Evolutionary conservation across 441 rosid genomes (phyloP).

Genomic region (Populus trichocarpa): DNA sequence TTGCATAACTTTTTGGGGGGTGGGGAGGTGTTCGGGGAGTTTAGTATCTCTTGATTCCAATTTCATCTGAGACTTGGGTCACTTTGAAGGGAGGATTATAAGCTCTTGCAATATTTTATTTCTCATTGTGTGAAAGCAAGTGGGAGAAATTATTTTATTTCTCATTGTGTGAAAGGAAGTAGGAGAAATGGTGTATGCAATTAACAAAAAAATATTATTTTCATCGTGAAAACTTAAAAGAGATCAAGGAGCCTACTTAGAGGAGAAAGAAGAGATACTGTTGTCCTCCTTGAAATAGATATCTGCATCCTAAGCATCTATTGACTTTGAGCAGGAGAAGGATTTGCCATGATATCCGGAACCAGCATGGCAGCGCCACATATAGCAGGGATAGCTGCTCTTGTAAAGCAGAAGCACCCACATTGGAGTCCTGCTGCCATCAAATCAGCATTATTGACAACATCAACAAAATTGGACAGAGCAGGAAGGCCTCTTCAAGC

Average conservation of each 20-base stretch:
- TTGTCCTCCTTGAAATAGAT: not conserved
- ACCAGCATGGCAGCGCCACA: slow-evolving; percentile 99
- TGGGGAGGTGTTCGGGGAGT: not conserved
- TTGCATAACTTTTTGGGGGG: not conserved
- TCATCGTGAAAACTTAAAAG: not conserved
- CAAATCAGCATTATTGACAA: slow-evolving; percentile 93
- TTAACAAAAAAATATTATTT: not conserved
- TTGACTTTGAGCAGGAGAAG: slow-evolving; percentile 65
- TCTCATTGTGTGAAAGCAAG: not conserved
- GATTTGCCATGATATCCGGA: slow-evolving; percentile 93
- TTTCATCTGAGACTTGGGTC: not conserved
- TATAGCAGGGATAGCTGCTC: slow-evolving; percentile 97
- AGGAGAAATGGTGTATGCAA: not conserved
- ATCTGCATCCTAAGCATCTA: slow-evolving; percentile 5
- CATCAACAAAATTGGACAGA: slow-evolving; percentile 74
- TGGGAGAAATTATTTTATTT: not conserved
- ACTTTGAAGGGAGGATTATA: not conserved
- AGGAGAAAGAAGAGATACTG: slow-evolving; percentile 3
- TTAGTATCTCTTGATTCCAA: not conserved
- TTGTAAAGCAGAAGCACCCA: slow-evolving; percentile 91
- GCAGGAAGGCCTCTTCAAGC: slow-evolving; percentile 94
- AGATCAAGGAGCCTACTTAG: not conserved
- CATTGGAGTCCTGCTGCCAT: slow-evolving; percentile 97
- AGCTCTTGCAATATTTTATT: not conserved
- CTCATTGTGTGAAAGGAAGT: not conserved